Evolutionary conservation across 495 filamentous ascomycete species (phyloP), one percentile per base, ranked within the genome.

Genomic region (Barbatosphaeria neglecta): DNA sequence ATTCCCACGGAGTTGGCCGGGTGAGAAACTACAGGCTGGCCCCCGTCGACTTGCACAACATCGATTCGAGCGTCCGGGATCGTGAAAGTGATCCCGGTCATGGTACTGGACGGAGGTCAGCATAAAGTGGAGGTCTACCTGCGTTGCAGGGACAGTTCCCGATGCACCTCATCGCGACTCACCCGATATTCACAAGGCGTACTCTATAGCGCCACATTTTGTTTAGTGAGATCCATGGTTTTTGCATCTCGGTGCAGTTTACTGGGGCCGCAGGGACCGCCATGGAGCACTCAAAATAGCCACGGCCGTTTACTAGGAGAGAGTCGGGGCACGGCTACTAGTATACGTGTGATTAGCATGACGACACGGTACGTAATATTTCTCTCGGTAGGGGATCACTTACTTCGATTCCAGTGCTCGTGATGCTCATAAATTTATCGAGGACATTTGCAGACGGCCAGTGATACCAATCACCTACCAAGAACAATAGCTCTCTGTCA

Each of bases 221-320:
- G 41, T 53, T 17, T 22, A 53, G 20, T n/a, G 1, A 10, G 8
- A 53, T 15, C 46, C 33, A 41, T 10, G 50, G 50, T 31, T 28
- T 45, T 23, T 22, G 19, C 19, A 53, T 22, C 13, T 45, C 20
- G 16, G 24, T 48, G 41, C 46, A 52, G 31, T 48, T 37, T 4
- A 52, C 40, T 13, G 50, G 50, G 24, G 50, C 46, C 8, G 38
- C 31, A 2, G 28, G 24, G 13, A 37, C 24, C 13, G 41, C 40
- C 62, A 67, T 68, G 1, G 61, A 68, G 51, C 74, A 77, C 27
- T 70, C 52, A 43, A 73, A 8, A 75, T 50, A 6, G 74, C 43
- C 0, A 66, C 74, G 48, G 73, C 74, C 9, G 72, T 87, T 46
- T 84, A 84, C 27, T 73, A 78, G 51, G 87, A 84, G 85, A 81